Evolutionary conservation across 441 rosid genomes (phyloP).

Genomic region (Populus hybrid): DNA sequence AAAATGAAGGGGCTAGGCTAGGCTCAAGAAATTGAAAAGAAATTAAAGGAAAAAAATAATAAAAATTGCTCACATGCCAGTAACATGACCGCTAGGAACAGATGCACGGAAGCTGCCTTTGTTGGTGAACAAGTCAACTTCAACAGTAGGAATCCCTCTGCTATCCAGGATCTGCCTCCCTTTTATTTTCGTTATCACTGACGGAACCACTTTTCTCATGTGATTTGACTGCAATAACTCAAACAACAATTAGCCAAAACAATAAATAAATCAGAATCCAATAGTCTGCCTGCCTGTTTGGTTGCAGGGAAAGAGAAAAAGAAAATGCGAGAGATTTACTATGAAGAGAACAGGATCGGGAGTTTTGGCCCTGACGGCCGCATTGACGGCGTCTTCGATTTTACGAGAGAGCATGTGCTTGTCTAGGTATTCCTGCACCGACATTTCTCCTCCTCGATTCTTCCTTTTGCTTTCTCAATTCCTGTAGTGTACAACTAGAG

Average conservation of each 20-base stretch:
- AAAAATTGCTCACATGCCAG: slow-evolving; percentile 66
- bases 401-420: slow-evolving; percentile 88
- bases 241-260: background rate
- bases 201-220: slow-evolving; percentile 77
- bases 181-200: slow-evolving; percentile 78
- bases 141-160: slow-evolving; percentile 91
- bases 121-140: slow-evolving; percentile 86
- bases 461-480: background rate
- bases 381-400: slow-evolving; percentile 98
- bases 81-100: slow-evolving; percentile 69
- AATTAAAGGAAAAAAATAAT: background rate
- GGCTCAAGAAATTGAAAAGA: background rate
- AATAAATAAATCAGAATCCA: background rate
- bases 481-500: background rate
- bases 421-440: slow-evolving; percentile 93
- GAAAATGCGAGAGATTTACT: slow-evolving; percentile 32
- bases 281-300: background rate
- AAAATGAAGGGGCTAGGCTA: background rate
- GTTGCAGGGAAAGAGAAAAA: background rate
- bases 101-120: slow-evolving; percentile 93
- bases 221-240: slow-evolving; percentile 66
- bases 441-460: slow-evolving; percentile 38
- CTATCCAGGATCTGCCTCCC: slow-evolving; percentile 96
- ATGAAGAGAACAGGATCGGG: slow-evolving; percentile 95
- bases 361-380: slow-evolving; percentile 92